phyloP scores from a whole-genome alignment of 106 monocot genomes.

The Allium fistulosum region DNA sequence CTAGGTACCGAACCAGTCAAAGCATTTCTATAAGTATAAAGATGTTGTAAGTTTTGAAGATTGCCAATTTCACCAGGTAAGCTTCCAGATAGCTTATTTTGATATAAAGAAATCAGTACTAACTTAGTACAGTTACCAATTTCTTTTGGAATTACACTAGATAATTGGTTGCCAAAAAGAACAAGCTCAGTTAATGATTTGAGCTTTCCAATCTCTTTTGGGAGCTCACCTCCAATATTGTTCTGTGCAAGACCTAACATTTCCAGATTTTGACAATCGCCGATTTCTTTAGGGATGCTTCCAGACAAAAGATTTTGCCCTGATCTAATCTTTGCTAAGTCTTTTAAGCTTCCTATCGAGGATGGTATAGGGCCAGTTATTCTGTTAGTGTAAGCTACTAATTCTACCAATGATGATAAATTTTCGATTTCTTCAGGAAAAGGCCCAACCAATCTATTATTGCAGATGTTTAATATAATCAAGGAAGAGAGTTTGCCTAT shows the following conservation, averaged over 20 bases:
- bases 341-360: constrained; percentile 68
- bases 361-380: constrained; percentile 55
- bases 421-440: constrained; percentile 74
- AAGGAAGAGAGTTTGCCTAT: constrained; percentile 50
- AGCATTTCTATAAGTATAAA: constrained; percentile 79
- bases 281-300: constrained; percentile 59
- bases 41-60: constrained; percentile 30
- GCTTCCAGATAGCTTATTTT: constrained; percentile 68
- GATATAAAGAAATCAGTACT: constrained; percentile 61
- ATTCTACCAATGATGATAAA: constrained; percentile 40
- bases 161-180: constrained; percentile 61
- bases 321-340: constrained; percentile 42
- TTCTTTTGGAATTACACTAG: constrained; percentile 59
- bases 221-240: constrained; percentile 52
- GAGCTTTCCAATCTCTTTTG: constrained; percentile 62
- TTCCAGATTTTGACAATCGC: constrained; percentile 45
- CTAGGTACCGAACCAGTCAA: constrained; percentile 82
- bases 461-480: constrained; percentile 55
- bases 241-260: constrained; percentile 87
- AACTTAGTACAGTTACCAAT: constrained; percentile 67
- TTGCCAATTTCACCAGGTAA: constrained; percentile 67
- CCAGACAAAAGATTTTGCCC: constrained; percentile 83
- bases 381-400: constrained; percentile 77
- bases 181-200: constrained; percentile 47
- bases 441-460: constrained; percentile 67